Evolutionary conservation across 1,139 yeast species (phyloP).

Genomic region (Diutina siamensis): DNA sequence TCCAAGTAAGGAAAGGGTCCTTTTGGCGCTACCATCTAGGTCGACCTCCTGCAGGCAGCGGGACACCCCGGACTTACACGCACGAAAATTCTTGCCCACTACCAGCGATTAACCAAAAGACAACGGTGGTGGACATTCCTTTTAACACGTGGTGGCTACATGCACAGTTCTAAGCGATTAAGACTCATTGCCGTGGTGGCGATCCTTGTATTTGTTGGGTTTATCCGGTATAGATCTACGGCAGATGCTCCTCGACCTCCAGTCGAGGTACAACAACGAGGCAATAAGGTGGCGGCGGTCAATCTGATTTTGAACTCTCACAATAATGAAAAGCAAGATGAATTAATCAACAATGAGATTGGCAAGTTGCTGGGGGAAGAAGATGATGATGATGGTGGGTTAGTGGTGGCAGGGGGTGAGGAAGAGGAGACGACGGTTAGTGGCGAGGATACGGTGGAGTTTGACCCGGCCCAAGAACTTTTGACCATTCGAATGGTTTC

Average conservation of each 20-base stretch:
- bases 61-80: too few species aligned
- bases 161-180: neutral
- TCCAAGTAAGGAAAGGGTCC: too few species aligned
- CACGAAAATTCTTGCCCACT: too few species aligned
- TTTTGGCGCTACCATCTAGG: too few species aligned
- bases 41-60: too few species aligned
- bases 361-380: neutral
- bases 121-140: neutral
- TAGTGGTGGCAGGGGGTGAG: neutral
- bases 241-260: neutral
- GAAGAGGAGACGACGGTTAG: neutral
- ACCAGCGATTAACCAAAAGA: too few species aligned
- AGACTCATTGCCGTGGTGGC: neutral
- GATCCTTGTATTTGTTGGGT: neutral
- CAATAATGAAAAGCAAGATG: slow-evolving; percentile 4
- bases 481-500: slow-evolving; percentile 44
- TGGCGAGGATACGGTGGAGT: slow-evolving; percentile 13
- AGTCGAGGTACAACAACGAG: neutral
- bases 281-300: neutral
- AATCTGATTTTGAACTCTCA: neutral
- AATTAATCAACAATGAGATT: slow-evolving; percentile 4
- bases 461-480: slow-evolving; percentile 53
- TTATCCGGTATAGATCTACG: neutral
- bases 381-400: neutral
- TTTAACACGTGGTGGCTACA: neutral